Evolutionary conservation across 768 basidiomycete species (phyloP), one percentile per base, ranked within the genome.

Genomic region (Phylloporus sp.): DNA sequence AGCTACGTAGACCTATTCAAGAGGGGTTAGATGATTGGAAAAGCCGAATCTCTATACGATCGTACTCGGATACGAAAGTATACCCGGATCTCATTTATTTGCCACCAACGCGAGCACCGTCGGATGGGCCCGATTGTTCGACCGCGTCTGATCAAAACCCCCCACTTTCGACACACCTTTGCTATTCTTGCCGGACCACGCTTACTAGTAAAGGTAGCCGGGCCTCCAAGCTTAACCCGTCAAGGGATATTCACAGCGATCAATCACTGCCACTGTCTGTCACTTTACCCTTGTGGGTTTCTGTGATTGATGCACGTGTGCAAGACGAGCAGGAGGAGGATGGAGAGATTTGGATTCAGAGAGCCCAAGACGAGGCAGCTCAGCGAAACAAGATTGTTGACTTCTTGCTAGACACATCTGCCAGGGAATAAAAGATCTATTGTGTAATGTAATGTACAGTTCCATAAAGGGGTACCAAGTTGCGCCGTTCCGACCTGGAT

Each of bases 21-120:
- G 68, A 63, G 11, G 80, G 77, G 14, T 70, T 84, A 14, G 82
- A 82, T 58, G 78, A 75, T 28, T 90, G 89, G 89, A 89, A 86
- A 60, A 63, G 75, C 0, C 75, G 74, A 27, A 89, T 86, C 63
- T 82, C 89, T 5, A 84, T 89, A 48, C 78, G 83, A 42, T 75
- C 81, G 1, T 75, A 59, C 36, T 49, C 43, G 7, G 57, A 57
- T 27, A 18, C 54, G 23, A 52, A 47, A 23, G 22, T 64, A 14
- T 44, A 39, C 10, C n/a, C 54, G n/a, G 57, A 58, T 32, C 48
- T 49, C 5, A 38, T 27, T 35, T 37, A 54, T 42, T 27, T 45
- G 32, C 51, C n/a, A n/a, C n/a, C 54, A 32, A 34, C 15, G 11
- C 24, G 38, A 18, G 24, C 23, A 22, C 26, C 41, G 14, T 28